Evolutionary conservation across 768 basidiomycete species (phyloP), one percentile per base, ranked within the genome.

Genomic region (Termitomyces sp.): DNA sequence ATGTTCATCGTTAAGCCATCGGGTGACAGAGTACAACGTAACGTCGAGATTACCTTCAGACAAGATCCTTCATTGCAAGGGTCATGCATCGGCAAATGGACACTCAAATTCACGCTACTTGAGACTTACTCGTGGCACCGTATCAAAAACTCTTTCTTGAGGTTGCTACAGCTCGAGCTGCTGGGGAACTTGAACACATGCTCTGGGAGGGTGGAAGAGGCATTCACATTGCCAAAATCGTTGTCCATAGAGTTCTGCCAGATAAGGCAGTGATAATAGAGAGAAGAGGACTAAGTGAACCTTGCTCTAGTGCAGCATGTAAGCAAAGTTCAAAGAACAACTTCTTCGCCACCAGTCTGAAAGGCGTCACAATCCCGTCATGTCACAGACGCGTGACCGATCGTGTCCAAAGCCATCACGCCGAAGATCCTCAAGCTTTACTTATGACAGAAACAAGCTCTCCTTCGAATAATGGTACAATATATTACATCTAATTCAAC

Each of bases 401-500:
- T 67, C 64, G 66, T 61, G 66, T 60, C 35, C 17, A 34, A 29
- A 19, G 37, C 17, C n/a, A 25, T 54, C 17, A 46, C 57, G 42
- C 17, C 34, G 6, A 38, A 41, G 47, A n/a, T 48, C n/a, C 34
- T 52, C 17, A 52, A 27, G 38, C 49, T 51, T 38, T 32, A 23
- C 32, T 38, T 27, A 35, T 29, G 45, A 25, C n/a, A 23, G 6
- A 19, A 42, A 44, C 10, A 23, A 49, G 11, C 19, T 23, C 34
- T 25, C 34, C 6, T 23, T 37, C n/a, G 32, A 9, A 21, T 50
- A 27, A 51, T 21, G 2, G 6, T 32, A 44, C 44, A 34, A 27
- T 32, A 37, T 27, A 53, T 37, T 32, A 45, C n/a, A 37, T 34
- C 27, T 60, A 65, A 55, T 73, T 72, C 42, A 77, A 62, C 10